Evolutionary conservation across 2,329 filamentous ascomycete species (phyloP).

Genomic region (Verticillium tricorpus): DNA sequence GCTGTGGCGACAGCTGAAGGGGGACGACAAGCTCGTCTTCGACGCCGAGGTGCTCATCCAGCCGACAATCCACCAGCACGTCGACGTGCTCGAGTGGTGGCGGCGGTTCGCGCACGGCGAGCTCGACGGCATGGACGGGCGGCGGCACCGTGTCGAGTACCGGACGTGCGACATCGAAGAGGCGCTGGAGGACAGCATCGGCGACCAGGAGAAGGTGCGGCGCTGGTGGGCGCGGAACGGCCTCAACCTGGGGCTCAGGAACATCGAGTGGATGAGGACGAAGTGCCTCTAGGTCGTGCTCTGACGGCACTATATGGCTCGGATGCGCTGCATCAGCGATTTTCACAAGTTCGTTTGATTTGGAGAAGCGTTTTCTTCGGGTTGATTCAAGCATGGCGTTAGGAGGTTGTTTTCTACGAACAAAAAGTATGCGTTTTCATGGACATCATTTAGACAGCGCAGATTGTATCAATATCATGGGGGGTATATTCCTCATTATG

Average conservation of each 20-base stretch:
- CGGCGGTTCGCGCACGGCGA: conserved; percentile 59
- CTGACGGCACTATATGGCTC: background rate
- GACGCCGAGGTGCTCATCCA: conserved; percentile 80
- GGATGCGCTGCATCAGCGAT: background rate
- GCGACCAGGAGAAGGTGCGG: conserved; percentile 67
- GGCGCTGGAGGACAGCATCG: conserved; percentile 81
- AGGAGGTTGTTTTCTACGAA: background rate
- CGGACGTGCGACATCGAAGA: conserved; percentile 95
- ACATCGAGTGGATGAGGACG: conserved; percentile 85
- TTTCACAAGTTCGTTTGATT: background rate
- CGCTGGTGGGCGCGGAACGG: conserved; percentile 87
- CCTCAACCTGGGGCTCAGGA: conserved; percentile 73
- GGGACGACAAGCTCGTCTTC: conserved; percentile 63
- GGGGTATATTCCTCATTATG: background rate
- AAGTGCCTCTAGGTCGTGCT: conserved; percentile 54
- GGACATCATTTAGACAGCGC: background rate
- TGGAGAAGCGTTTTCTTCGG: background rate
- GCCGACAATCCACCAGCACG: conserved; percentile 81
- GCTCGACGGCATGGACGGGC: conserved; percentile 48
- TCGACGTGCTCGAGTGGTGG: conserved; percentile 91
- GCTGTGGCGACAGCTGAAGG: conserved; percentile 71
- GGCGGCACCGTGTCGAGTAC: conserved; percentile 73
- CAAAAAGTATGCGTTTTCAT: background rate
- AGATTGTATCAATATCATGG: background rate
- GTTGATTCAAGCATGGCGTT: background rate